Base-by-base conservation (phyloP, 805 yeast species). In the Yarrowia yakushimensis region DNA sequence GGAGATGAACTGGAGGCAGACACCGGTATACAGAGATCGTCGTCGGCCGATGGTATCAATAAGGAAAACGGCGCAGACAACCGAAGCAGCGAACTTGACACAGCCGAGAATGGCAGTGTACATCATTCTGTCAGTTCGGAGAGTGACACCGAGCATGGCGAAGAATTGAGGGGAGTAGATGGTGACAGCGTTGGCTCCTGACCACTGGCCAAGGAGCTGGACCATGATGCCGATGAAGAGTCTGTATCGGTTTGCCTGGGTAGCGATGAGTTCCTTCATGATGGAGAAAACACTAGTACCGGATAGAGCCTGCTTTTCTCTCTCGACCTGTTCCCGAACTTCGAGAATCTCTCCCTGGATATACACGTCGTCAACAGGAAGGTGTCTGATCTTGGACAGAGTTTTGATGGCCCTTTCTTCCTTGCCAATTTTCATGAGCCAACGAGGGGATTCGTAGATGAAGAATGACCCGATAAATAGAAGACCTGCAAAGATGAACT, bases 1-100 rank as follows among this genome's bases (percentile, higher is more conserved):
- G 2, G 80, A 70, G 2, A 79, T 23, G 22, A 75, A 34, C 69
- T 82, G 86, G 18, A 81, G 66, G 2, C 69, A 41, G 55, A 83
- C 74, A 60, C 86, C 87, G 18, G 70, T 63, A 68, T 81, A 81
- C 39, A 83, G 70, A 7, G 83, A 76, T 43, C 70, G 74, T 67
- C 83, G 77, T 71, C 86, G 76, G 15, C 86, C 86, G 41, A 83
- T 68, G 69, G 74, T 70, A 68, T 83, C 86, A 67, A 83, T 79
- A 45, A 83, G 66, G 68, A 83, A 81, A 71, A 83, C 80, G 0
- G 85, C 85, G 66, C 79, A 69, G 36, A 79, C 62, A 62, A 81
- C 78, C 5, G 85, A 82, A 11, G 80, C 73, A 4, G 70, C 63
- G 63, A 82, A 78, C 71, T 83, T 83, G 57, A 81, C 83, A 41